Percentiles rank a stretch among this genome's conserved stretches.
These are phyloP conservation scores for Aphanomyces stellatus DNA, from an alignment of 352 stramenopile genomes.

Conservation along the genomic window DNA sequence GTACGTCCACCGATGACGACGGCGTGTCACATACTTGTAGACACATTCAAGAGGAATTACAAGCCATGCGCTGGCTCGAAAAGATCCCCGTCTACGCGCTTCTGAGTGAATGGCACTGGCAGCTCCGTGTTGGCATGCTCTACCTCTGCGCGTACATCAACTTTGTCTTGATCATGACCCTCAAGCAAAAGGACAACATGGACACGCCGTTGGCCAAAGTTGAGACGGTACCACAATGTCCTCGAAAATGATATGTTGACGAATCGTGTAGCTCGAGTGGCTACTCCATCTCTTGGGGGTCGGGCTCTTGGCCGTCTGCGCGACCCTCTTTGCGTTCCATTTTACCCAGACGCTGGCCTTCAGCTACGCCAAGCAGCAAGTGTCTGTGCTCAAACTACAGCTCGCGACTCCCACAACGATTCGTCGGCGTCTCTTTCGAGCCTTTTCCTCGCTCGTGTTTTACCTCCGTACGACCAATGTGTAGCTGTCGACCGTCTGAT, in stretches of 20 bases:
- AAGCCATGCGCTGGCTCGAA: constrained; percentile 6
- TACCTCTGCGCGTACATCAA: constrained; percentile 18
- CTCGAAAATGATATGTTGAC: background rate
- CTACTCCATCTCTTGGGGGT: background rate
- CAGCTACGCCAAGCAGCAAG: constrained; percentile 20
- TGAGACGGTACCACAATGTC: no score
- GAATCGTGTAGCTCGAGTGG: background rate
- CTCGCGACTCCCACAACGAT: background rate
- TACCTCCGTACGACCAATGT: constrained; percentile 11
- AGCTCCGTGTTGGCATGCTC: constrained; percentile 12
- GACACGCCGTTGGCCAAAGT: background rate
- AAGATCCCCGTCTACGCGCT: constrained; percentile 13
- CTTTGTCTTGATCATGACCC: constrained; percentile 16
- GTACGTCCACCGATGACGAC: background rate
- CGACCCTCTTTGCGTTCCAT: background rate
- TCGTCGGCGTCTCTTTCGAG: background rate
- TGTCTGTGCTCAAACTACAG: constrained; percentile 8
- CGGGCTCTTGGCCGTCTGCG: background rate
- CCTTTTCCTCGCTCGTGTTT: background rate
- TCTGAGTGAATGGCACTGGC: constrained; percentile 5
- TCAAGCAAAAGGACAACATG: background rate
- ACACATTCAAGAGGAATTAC: constrained; percentile 5
- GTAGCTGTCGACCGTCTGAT: background rate
- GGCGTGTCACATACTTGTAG: background rate
- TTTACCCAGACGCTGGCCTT: constrained; percentile 10